These are phyloP conservation scores for Leccinum olivaceopallidum DNA, from an alignment of 768 basidiomycete genomes.

Conservation along the genomic window DNA sequence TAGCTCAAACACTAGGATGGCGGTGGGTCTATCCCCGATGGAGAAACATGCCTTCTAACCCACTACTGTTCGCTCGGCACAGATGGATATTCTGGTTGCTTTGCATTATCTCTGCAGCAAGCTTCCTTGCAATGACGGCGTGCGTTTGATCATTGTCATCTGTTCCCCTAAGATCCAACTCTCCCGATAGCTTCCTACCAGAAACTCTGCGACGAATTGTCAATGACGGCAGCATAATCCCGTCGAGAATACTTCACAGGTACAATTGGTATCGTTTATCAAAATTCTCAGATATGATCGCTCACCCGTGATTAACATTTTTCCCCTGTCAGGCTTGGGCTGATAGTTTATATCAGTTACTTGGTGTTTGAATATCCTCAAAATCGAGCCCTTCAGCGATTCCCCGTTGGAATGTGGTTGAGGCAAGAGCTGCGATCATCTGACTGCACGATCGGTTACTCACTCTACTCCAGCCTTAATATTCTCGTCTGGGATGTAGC, in stretches of 20 bases:
- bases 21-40: constrained; percentile 39
- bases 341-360: constrained; percentile 73
- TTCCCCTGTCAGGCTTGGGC: constrained; percentile 56
- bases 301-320: not conserved
- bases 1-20: constrained; percentile 64
- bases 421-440: constrained; percentile 42
- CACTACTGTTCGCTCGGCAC: not conserved
- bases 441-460: not conserved
- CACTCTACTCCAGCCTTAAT: constrained; percentile 47
- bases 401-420: constrained; percentile 82
- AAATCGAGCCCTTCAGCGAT: constrained; percentile 68
- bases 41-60: not conserved
- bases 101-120: constrained; percentile 18
- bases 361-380: constrained; percentile 74
- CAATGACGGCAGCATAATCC: constrained; percentile 31
- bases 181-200: constrained; percentile 22
- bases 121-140: constrained; percentile 15
- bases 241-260: constrained; percentile 36
- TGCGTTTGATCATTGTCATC: constrained; percentile 1
- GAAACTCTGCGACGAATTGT: constrained; percentile 25
- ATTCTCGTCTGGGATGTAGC: constrained; percentile 67
- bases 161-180: not conserved
- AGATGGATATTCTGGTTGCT: constrained; percentile 28
- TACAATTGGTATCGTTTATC: constrained; percentile 57
- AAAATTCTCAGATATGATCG: not conserved